Base-by-base conservation (phyloP, 2,329 filamentous ascomycete genomes). In the Bipolaris oryzae region DNA sequence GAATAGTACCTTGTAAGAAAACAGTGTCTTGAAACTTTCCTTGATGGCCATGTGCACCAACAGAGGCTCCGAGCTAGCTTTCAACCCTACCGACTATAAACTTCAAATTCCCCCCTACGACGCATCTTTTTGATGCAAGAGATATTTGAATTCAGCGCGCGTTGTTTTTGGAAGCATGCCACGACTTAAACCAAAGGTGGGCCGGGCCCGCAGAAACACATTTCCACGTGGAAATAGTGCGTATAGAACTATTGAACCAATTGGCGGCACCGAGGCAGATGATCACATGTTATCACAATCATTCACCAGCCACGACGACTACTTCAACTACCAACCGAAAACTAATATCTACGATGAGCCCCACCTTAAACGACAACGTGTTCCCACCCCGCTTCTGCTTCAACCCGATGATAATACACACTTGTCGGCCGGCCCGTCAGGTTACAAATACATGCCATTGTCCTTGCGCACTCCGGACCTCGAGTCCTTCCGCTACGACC, bases 401-500 rank as follows among this genome's bases (percentile, higher is more conserved):
- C 28, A 28, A 6, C 10, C 11, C 5, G 18, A 45, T 7, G 15
- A n/a, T 7, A 43, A 18, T 25, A 33, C 33, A 7, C 41, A 41
- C 25, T 20, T 51, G 13, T 9, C 53, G 5, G 33, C 37, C 3
- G 57, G 57, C 13, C 53, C 57, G 5, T 31, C 48, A 41, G 53
- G 33, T 10, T 59, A 55, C 42, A 42, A 9, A 13, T 59, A 59
- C 25, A 59, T 49, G 6, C 49, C 28, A 0, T 5, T 44, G 5
- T 45, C 11, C 5, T 13, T 34, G 25, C 53, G 57, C 1, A 38
- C 48, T 4, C 39, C 43, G 15, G 33, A 23, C 1, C 35, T 52
- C 7, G 57, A 59, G 39, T 52, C 47, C 5, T 42, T 56, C 21
- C 35, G 57, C 23, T 23, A 59, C 18, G 44, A 56, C 18, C 38